Percentiles rank a stretch among this genome's conserved stretches.
These are phyloP conservation scores for Taiozyma sp. DNA, from an alignment of 1,139 yeast species.

Conservation along the genomic window DNA sequence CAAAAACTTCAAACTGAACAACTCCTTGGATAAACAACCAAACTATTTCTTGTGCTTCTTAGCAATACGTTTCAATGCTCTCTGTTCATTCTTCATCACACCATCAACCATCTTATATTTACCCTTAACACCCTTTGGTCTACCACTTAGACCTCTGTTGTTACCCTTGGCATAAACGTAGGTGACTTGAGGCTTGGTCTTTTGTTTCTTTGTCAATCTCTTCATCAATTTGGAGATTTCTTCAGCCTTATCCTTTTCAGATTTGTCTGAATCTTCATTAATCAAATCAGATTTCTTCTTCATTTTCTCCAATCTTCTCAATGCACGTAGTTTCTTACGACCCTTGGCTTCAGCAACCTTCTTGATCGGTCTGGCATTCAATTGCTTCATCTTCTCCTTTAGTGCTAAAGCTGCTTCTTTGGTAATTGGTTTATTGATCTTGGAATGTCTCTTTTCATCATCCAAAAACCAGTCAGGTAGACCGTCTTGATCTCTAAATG, in stretches of 20 bases:
- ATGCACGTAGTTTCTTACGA: slow-evolving; percentile 92
- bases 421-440: slow-evolving; percentile 85
- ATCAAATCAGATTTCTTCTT: slow-evolving; percentile 92
- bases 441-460: slow-evolving; percentile 83
- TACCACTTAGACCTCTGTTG: slow-evolving; percentile 83
- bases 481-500: slow-evolving; percentile 87
- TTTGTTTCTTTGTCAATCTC: slow-evolving; percentile 72
- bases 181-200: slow-evolving; percentile 75
- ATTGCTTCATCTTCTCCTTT: slow-evolving; percentile 80
- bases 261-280: slow-evolving; percentile 79
- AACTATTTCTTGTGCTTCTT: slow-evolving; percentile 61
- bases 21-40: neutral
- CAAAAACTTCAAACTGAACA: no score
- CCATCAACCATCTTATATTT: slow-evolving; percentile 99
- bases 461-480: slow-evolving; percentile 95
- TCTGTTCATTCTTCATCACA: slow-evolving; percentile 91
- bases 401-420: slow-evolving; percentile 95
- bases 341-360: slow-evolving; percentile 97
- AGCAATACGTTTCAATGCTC: slow-evolving; percentile 86
- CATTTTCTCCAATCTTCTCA: slow-evolving; percentile 79
- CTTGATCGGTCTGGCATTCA: slow-evolving; percentile 97
- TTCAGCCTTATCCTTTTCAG: slow-evolving; percentile 91
- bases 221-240: slow-evolving; percentile 85
- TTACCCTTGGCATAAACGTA: slow-evolving; percentile 86
- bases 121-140: slow-evolving; percentile 97